phyloP scores from a whole-genome alignment of 257 asterid species.

The Salvia miltiorrhiza region DNA sequence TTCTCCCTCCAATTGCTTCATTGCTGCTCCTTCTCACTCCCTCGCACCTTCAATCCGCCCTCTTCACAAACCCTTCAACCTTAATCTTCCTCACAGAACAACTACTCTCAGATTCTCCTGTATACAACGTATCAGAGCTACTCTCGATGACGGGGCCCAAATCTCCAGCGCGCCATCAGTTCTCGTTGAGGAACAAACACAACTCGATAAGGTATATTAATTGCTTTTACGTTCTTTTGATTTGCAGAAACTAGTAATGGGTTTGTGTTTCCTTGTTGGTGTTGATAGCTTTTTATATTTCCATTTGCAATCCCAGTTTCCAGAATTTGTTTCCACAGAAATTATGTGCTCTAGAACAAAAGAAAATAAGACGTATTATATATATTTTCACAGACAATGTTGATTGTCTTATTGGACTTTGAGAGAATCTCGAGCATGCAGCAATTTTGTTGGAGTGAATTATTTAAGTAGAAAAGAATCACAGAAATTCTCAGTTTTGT shows the following conservation, averaged over 20 bases:
- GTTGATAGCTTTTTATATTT: too few relatives aligned
- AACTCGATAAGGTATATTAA: conserved; percentile 27
- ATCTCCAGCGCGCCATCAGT: conserved; percentile 28
- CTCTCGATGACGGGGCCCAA: conserved; percentile 37
- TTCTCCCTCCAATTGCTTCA: conserved; percentile 20
- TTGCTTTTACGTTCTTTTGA: not conserved
- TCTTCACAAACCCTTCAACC: conserved; percentile 10
- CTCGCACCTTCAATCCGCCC: conserved; percentile 14
- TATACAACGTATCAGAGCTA: conserved; percentile 26
- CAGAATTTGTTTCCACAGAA: not conserved
- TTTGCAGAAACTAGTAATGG: not conserved
- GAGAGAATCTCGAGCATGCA: not conserved
- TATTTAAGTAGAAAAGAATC: not conserved
- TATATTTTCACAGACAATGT: not conserved
- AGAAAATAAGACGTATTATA: not conserved
- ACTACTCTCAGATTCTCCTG: conserved; percentile 23
- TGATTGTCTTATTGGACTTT: not conserved
- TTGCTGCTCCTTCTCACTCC: conserved; percentile 28
- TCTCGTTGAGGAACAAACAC: conserved; percentile 35
- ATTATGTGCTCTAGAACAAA: not conserved
- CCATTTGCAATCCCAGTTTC: not conserved
- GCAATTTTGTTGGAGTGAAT: not conserved
- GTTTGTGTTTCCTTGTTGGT: not conserved
- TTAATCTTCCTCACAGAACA: conserved; percentile 8
- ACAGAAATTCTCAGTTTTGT: not conserved